Percentiles rank a stretch among this genome's conserved stretches.
Evolutionary conservation across 176 grass and related monocot genomes (phyloP).

Genomic region (Triticum urartu): DNA sequence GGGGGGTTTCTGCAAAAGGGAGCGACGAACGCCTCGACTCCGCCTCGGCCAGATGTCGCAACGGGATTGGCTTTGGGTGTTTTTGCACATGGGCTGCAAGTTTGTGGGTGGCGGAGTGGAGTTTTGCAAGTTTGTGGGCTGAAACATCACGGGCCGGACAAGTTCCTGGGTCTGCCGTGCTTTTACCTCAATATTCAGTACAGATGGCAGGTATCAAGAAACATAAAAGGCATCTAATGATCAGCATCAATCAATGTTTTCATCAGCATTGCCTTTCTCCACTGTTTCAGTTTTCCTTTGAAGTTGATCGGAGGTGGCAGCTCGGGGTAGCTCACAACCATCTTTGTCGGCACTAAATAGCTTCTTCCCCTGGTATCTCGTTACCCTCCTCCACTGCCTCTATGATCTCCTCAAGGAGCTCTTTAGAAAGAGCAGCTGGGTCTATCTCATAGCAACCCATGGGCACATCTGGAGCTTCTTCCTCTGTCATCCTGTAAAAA

Average conservation of each 20-base stretch:
- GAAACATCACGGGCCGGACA: too few species aligned
- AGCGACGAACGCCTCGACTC: too few species aligned
- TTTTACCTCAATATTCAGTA: neutral
- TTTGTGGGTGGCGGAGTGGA: too few species aligned
- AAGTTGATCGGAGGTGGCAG: too few species aligned
- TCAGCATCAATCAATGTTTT: neutral
- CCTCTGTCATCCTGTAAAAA: neutral
- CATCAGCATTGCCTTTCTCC: neutral
- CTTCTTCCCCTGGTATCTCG: neutral
- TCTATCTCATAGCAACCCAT: neutral
- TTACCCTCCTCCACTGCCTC: neutral
- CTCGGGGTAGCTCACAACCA: neutral
- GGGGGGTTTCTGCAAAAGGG: too few species aligned
- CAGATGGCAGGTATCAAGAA: neutral
- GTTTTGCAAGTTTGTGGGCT: too few species aligned
- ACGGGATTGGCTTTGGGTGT: too few species aligned
- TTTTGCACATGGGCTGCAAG: too few species aligned
- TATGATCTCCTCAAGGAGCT: neutral
- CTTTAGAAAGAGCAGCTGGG: neutral
- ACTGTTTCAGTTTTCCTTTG: neutral
- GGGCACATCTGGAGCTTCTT: neutral
- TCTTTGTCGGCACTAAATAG: neutral
- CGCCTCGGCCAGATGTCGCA: too few species aligned
- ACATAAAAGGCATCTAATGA: neutral
- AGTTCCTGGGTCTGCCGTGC: too few species aligned